Evolutionary conservation across 2,329 filamentous ascomycete species (phyloP).

Genomic region (Talaromyces verruculosus): DNA sequence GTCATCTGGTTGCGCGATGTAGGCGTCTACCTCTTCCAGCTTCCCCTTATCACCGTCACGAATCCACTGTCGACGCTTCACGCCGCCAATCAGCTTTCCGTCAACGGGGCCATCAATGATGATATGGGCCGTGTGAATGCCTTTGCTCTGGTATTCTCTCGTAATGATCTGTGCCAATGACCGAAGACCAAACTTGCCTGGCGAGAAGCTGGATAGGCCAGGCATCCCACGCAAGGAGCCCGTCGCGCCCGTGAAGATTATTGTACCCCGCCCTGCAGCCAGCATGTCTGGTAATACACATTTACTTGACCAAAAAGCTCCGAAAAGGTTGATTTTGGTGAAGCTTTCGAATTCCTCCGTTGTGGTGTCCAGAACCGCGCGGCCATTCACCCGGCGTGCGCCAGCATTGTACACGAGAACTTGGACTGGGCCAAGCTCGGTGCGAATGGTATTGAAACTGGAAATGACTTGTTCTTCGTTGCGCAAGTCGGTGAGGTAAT

Average conservation of each 20-base stretch:
- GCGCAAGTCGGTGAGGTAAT: neutral
- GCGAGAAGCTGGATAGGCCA: neutral
- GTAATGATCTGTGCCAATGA: neutral
- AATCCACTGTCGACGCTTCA: neutral
- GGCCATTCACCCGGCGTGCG: neutral
- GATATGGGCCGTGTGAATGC: neutral
- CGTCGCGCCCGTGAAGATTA: neutral
- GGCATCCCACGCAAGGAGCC: neutral
- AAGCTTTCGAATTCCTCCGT: neutral
- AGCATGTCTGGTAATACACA: neutral
- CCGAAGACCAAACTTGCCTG: neutral
- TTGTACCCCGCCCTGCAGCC: neutral
- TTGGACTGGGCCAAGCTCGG: neutral
- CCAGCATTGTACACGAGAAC: neutral
- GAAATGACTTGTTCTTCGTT: neutral
- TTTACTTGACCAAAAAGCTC: neutral
- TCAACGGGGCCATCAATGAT: neutral
- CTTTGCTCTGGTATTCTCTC: neutral
- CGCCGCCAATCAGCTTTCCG: neutral
- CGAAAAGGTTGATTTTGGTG: neutral
- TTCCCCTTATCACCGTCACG: neutral
- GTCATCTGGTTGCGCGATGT: neutral
- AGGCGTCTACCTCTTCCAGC: neutral
- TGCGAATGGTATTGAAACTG: neutral
- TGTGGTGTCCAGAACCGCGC: neutral